Percentiles rank a stretch among this genome's conserved stretches.
These are phyloP conservation scores for Abelmoschus esculentus DNA, from an alignment of 345 rosid genomes.

Conservation along the genomic window DNA sequence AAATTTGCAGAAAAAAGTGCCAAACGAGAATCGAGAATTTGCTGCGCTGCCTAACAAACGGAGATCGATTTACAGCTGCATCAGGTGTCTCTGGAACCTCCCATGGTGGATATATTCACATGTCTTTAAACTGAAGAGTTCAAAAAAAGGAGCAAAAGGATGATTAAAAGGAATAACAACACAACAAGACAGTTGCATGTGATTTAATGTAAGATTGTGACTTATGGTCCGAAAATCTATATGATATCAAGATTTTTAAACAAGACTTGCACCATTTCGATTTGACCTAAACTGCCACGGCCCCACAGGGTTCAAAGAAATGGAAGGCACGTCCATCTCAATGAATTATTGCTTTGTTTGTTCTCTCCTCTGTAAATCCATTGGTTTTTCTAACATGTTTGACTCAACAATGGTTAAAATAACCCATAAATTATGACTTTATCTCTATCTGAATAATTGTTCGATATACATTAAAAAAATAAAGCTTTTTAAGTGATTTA, in stretches of 20 bases:
- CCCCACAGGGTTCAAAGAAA: neutral
- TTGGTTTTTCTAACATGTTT: neutral
- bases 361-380: no score
- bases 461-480: neutral
- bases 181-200: neutral
- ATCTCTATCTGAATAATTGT: neutral
- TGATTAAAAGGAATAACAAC: neutral
- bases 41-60: slow-evolving; percentile 16
- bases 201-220: slow-evolving; percentile 3
- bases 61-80: slow-evolving; percentile 19
- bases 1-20: slow-evolving; percentile 32
- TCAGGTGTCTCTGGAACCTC: slow-evolving; percentile 31
- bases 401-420: neutral
- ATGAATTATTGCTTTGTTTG: neutral
- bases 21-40: slow-evolving; percentile 20
- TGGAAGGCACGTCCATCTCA: slow-evolving; percentile 44
- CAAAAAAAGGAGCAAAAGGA: slow-evolving; percentile 11
- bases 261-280: neutral
- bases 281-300: neutral
- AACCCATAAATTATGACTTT: no score
- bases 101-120: slow-evolving; percentile 38
- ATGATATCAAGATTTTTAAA: neutral
- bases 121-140: neutral
- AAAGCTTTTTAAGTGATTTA: neutral
- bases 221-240: neutral